These are phyloP conservation scores for Cordyceps cateniannulata DNA, from an alignment of 2,329 filamentous ascomycete species.

Conservation along the genomic window DNA sequence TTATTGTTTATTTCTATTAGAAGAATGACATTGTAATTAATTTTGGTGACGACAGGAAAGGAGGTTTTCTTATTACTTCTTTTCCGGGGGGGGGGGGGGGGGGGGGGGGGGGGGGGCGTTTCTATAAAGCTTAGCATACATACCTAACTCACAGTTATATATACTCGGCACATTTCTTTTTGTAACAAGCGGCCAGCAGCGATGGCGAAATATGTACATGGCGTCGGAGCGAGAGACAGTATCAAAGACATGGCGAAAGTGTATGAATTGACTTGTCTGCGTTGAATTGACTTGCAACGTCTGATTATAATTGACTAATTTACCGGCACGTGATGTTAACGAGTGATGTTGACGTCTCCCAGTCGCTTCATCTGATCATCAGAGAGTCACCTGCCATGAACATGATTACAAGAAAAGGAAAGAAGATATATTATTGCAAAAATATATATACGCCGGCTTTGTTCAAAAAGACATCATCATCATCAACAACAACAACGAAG, in stretches of 20 bases:
- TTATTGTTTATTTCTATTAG: neutral
- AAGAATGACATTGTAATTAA: constrained; percentile 6
- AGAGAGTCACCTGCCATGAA: neutral
- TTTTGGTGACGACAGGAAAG: neutral
- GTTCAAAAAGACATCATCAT: neutral
- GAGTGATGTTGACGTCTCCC: too few relatives aligned
- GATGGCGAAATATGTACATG: too few relatives aligned
- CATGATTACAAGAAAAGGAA: constrained; percentile 13
- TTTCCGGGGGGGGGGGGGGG: too few relatives aligned
- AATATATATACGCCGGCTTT: constrained; percentile 9
- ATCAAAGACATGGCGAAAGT: too few relatives aligned
- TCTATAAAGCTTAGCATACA: neutral
- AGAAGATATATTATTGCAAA: constrained; percentile 15
- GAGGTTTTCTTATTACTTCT: neutral
- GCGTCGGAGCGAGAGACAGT: too few relatives aligned
- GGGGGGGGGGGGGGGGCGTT: too few relatives aligned
- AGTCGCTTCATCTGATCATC: neutral
- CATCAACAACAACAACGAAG: neutral
- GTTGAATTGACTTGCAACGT: too few relatives aligned
- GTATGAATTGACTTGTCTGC: too few relatives aligned
- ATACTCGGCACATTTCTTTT: neutral
- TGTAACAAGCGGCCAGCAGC: neutral
- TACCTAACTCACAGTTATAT: neutral
- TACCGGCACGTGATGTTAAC: too few relatives aligned
- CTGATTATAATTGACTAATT: too few relatives aligned